Percentiles rank a stretch among this genome's conserved stretches.
These are phyloP conservation scores for Priceomyces melissophilus DNA, from an alignment of 805 yeast species.

Conservation along the genomic window DNA sequence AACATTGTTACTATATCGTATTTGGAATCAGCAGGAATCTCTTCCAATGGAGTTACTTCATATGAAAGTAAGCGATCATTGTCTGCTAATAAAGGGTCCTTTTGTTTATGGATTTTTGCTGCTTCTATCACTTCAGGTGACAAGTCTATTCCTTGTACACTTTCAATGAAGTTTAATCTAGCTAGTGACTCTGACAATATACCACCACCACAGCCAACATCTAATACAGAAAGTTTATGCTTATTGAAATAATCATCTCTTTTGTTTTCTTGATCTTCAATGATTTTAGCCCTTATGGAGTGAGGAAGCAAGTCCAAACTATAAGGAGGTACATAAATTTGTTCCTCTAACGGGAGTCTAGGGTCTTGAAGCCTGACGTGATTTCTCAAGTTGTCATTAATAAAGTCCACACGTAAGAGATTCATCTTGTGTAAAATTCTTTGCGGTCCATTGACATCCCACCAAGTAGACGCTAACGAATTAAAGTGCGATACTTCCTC, in stretches of 20 bases:
- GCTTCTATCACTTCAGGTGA: constrained; percentile 79
- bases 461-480: constrained; percentile 91
- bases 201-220: constrained; percentile 99
- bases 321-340: constrained; percentile 76
- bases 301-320: constrained; percentile 62
- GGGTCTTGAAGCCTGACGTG: constrained; percentile 40
- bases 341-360: constrained; percentile 31
- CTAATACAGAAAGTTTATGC: constrained; percentile 56
- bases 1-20: constrained; percentile 85
- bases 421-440: constrained; percentile 95
- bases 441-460: constrained; percentile 94
- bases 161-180: constrained; percentile 56
- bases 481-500: constrained; percentile 81
- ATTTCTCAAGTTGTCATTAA: constrained; percentile 54
- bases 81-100: constrained; percentile 59
- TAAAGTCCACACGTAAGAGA: constrained; percentile 81
- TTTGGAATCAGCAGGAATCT: constrained; percentile 39
- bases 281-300: constrained; percentile 45
- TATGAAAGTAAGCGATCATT: constrained; percentile 51
- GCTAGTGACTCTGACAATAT: constrained; percentile 84
- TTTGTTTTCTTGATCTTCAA: constrained; percentile 47
- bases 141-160: constrained; percentile 81
- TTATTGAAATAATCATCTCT: constrained; percentile 33
- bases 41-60: constrained; percentile 60
- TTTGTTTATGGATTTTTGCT: constrained; percentile 63